Evolutionary conservation across 2,329 filamentous ascomycete species (phyloP).

Genomic region (Pseudogymnoascus sp.): DNA sequence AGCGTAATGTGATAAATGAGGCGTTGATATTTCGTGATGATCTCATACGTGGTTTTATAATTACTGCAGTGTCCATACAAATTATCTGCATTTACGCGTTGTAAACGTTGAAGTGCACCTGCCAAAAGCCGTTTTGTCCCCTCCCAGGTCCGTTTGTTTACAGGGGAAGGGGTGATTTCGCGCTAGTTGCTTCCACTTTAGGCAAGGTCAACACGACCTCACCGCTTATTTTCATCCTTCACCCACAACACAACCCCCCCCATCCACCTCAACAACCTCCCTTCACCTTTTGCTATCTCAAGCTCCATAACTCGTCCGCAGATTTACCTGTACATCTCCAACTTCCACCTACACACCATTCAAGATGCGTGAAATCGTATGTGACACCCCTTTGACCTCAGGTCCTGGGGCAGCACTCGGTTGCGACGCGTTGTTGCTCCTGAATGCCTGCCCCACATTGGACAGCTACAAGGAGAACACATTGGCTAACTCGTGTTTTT

Average conservation of each 20-base stretch:
- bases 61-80: background rate
- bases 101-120: background rate
- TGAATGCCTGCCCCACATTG: conserved; percentile 28
- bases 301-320: conserved; percentile 14
- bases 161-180: conserved; percentile 5
- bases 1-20: background rate
- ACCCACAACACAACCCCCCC: conserved; percentile 10
- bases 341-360: conserved; percentile 23
- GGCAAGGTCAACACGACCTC: conserved; percentile 11
- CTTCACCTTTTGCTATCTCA: conserved; percentile 13
- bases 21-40: background rate
- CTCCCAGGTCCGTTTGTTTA: conserved; percentile 9
- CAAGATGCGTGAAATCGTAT: conserved; percentile 70
- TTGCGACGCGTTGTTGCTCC: conserved; percentile 35
- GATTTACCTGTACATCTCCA: conserved; percentile 10
- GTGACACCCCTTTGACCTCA: conserved; percentile 29
- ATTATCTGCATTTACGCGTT: background rate
- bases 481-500: conserved; percentile 47
- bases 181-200: conserved; percentile 4
- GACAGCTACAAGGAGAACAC: conserved; percentile 33
- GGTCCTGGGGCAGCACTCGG: background rate
- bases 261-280: conserved; percentile 8
- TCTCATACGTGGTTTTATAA: conserved; percentile 4
- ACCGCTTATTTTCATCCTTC: conserved; percentile 11
- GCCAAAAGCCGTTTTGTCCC: background rate